A percentile compares a stretch with the other conserved stretches of the same genome.
These are phyloP conservation scores for Silybum marianum DNA, from an alignment of 129 eudicot genomes.

Conservation along the genomic window DNA sequence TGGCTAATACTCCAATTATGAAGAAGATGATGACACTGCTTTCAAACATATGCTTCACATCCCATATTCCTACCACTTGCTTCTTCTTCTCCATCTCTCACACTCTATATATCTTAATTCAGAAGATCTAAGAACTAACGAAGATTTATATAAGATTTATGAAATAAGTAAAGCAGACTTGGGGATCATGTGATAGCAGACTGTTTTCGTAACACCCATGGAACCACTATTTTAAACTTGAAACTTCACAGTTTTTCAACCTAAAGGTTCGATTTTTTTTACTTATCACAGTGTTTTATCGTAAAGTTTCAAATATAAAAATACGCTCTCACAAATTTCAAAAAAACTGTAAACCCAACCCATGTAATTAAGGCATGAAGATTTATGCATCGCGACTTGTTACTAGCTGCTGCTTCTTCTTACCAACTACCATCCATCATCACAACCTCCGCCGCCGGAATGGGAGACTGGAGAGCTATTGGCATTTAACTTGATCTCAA, in stretches of 20 bases:
- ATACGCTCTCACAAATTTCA: too few species aligned
- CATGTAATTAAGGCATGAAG: too few species aligned
- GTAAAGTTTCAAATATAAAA: too few species aligned
- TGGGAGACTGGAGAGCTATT: neutral
- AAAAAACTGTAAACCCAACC: too few species aligned
- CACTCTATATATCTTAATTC: neutral
- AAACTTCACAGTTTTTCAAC: too few species aligned
- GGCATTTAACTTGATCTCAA: neutral
- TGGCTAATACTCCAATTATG: constrained; percentile 30
- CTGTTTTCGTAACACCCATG: too few species aligned
- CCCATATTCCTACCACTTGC: constrained; percentile 28
- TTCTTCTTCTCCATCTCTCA: constrained; percentile 34
- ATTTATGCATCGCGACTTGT: neutral
- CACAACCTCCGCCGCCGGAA: constrained; percentile 4
- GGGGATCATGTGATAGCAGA: too few species aligned
- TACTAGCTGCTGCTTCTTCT: neutral
- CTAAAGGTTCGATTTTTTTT: too few species aligned
- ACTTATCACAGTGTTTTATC: too few species aligned
- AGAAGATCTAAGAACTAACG: neutral
- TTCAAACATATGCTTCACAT: constrained; percentile 28
- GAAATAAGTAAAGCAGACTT: neutral
- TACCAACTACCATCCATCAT: neutral
- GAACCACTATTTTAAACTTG: too few species aligned
- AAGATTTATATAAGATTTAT: neutral
- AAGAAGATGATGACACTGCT: constrained; percentile 32